phyloP scores from a whole-genome alignment of 495 filamentous ascomycete genomes.

The Evernia prunastri region DNA sequence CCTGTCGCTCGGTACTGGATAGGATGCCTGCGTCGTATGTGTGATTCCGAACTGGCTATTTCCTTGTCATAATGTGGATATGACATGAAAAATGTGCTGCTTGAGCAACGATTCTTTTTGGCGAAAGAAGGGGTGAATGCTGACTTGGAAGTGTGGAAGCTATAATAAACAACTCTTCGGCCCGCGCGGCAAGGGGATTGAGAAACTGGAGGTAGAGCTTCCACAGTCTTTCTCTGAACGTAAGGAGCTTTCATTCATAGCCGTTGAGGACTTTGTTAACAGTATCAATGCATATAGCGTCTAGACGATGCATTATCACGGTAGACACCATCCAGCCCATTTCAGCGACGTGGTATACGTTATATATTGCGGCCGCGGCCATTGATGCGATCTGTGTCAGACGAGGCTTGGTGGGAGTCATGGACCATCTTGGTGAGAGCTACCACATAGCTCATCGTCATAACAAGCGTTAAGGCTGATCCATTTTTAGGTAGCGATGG shows the following conservation, averaged over 20 bases:
- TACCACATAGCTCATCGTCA: not conserved
- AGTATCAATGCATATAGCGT: not conserved
- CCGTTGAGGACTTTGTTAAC: not conserved
- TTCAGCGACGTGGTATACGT: not conserved
- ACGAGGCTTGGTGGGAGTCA: not conserved
- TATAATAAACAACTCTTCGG: not conserved
- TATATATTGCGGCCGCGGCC: not conserved
- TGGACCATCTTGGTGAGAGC: not conserved
- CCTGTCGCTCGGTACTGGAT: not conserved
- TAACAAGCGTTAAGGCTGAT: not conserved
- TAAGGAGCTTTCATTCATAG: not conserved
- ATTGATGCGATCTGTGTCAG: slow-evolving; percentile 4
- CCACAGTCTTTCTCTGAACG: not conserved
- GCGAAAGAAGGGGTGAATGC: not conserved
- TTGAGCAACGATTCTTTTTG: not conserved
- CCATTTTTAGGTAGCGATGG: not conserved
- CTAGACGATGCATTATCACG: not conserved
- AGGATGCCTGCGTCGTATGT: not conserved
- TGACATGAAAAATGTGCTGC: not conserved
- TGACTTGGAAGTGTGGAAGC: not conserved
- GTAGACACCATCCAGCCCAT: not conserved
- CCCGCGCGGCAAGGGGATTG: not conserved
- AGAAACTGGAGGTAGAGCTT: not conserved
- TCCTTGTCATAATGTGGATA: not conserved
- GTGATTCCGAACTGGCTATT: not conserved